phyloP scores from a whole-genome alignment of 306 rosid species.

The Ormosia semicastrata region DNA sequence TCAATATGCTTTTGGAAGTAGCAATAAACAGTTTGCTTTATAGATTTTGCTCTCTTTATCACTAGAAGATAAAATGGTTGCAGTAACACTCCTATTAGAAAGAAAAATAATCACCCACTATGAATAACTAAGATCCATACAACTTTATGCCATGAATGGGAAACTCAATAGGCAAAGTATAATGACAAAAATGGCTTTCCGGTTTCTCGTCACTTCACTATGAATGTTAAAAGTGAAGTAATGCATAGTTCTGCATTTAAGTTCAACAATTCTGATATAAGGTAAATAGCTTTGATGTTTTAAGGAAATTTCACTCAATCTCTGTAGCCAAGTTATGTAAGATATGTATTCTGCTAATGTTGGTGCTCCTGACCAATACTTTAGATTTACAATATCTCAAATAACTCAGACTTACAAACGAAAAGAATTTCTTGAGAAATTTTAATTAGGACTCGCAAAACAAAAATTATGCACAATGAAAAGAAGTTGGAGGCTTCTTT shows the following conservation, averaged over 20 bases:
- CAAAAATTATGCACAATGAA: not conserved
- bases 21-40: not conserved
- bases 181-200: not conserved
- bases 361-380: not conserved
- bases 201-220: not conserved
- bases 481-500: not conserved
- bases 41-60: not conserved
- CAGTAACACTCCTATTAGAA: not conserved
- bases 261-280: conserved; percentile 1
- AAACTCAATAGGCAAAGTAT: not conserved
- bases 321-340: not conserved
- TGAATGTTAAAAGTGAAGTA: not conserved
- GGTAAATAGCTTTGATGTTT: not conserved
- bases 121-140: not conserved
- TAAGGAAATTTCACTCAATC: not conserved
- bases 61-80: not conserved
- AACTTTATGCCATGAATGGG: not conserved
- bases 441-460: not conserved
- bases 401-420: not conserved
- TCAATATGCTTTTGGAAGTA: not conserved
- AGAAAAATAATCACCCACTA: not conserved
- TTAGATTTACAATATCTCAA: not conserved
- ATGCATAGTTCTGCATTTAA: not conserved
- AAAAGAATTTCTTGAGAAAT: not conserved
- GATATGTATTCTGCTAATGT: not conserved